phyloP scores from a whole-genome alignment of 768 basidiomycete species.

The Russula griseocarnosa region DNA sequence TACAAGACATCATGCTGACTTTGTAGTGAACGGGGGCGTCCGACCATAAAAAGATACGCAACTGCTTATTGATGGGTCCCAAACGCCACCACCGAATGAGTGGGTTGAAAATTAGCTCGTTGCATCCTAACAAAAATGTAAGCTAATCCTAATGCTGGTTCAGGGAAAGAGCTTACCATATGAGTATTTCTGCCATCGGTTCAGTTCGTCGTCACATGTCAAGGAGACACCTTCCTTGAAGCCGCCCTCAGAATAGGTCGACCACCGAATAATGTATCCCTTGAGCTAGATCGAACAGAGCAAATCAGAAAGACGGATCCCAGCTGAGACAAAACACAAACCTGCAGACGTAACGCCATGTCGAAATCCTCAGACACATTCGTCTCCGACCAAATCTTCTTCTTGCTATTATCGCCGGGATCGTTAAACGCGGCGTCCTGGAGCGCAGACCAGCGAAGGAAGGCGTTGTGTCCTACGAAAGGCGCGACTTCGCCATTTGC shows the following conservation, averaged over 20 bases:
- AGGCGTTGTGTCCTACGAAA: conserved; percentile 86
- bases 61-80: conserved; percentile 81
- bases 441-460: conserved; percentile 83
- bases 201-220: conserved; percentile 86
- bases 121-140: conserved; percentile 47
- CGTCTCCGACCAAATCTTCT: conserved; percentile 72
- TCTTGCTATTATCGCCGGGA: conserved; percentile 54
- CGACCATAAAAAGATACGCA: conserved; percentile 74
- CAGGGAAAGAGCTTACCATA: conserved; percentile 47
- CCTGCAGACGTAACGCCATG: conserved; percentile 65
- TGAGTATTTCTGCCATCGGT: conserved; percentile 88
- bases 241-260: conserved; percentile 76
- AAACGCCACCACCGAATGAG: conserved; percentile 68
- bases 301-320: background rate
- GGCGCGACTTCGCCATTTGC: conserved; percentile 81
- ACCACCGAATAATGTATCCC: conserved; percentile 79
- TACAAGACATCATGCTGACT: conserved; percentile 70
- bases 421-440: conserved; percentile 83
- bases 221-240: conserved; percentile 92
- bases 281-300: conserved; percentile 34
- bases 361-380: conserved; percentile 85
- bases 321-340: conserved; percentile 2
- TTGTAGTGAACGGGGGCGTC: conserved; percentile 78
- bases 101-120: conserved; percentile 83
- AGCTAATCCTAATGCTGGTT: background rate